phyloP scores from a whole-genome alignment of 148 eudicot species.

The Vaccinium vitisidaea region DNA sequence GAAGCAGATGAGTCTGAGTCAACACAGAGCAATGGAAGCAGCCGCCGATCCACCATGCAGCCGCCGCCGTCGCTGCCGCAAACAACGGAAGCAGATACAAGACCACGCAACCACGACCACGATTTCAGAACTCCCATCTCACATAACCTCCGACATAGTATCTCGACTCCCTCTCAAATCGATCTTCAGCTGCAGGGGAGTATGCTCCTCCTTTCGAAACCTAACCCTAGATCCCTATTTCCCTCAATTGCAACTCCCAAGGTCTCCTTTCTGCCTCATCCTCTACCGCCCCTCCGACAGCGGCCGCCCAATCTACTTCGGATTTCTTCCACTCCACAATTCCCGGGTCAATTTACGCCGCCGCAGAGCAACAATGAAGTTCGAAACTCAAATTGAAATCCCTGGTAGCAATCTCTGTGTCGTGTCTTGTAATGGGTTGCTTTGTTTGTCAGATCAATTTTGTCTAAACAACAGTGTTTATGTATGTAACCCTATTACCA shows the following conservation, averaged over 20 bases:
- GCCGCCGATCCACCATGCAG: no score
- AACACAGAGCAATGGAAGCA: background rate
- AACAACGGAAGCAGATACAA: no score
- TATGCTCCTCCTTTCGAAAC: background rate
- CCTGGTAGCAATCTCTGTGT: background rate
- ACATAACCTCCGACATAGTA: background rate
- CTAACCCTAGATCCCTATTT: background rate
- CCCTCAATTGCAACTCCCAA: background rate
- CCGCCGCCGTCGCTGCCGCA: no score
- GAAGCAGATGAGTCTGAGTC: no score
- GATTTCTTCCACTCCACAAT: background rate
- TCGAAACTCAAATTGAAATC: background rate
- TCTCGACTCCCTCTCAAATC: background rate
- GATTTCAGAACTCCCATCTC: background rate
- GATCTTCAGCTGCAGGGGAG: background rate
- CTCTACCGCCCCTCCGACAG: background rate
- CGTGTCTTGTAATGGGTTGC: background rate
- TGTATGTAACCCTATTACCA: background rate
- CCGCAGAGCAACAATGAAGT: background rate
- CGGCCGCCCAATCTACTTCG: background rate
- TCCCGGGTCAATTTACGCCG: background rate
- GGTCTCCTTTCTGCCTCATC: background rate
- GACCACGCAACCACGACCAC: background rate
- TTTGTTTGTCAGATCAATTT: background rate
- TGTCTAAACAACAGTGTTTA: background rate